Conservation (phyloP, 1,284 basidiomycete species). For the Violaceomyces palustris region DNA sequence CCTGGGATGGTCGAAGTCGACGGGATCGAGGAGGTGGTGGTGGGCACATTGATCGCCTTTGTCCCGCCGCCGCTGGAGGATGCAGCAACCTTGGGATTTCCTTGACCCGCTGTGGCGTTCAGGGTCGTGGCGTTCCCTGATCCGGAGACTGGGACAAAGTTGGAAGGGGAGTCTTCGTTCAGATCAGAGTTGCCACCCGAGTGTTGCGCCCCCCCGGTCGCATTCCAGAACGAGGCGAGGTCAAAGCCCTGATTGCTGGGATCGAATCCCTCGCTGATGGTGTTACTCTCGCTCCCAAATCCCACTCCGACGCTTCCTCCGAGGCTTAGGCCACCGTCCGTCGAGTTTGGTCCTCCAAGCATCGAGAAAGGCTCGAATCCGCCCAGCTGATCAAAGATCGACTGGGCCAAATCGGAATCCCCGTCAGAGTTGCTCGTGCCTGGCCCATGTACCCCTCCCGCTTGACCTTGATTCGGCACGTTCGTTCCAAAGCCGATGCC, state of each 20-base stretch:
- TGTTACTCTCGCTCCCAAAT: constrained; percentile 8
- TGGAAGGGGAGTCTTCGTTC: too few species aligned
- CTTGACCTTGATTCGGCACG: not conserved
- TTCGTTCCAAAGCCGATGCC: too few species aligned
- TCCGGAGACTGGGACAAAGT: too few species aligned
- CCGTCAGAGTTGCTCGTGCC: too few species aligned
- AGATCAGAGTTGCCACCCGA: too few species aligned
- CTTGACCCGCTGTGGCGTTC: too few species aligned
- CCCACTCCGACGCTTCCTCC: constrained; percentile 12
- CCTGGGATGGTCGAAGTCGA: too few species aligned
- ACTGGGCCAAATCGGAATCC: constrained; percentile 29
- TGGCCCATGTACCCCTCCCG: too few species aligned
- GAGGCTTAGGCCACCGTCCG: constrained; percentile 30
- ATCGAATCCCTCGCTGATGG: not conserved
- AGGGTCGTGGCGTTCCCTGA: too few species aligned
- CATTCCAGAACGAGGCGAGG: not conserved
- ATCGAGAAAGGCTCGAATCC: constrained; percentile 28
- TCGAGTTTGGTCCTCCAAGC: too few species aligned
- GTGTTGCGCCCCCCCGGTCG: not conserved
- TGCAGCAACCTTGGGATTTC: too few species aligned
- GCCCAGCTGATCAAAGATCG: constrained; percentile 37
- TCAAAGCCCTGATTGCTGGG: not conserved
- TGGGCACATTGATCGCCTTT: not conserved
- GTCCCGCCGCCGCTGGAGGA: not conserved
- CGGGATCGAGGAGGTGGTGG: too few species aligned